These are phyloP conservation scores for Centella asiatica DNA, from an alignment of 129 eudicot species.

Conservation along the genomic window DNA sequence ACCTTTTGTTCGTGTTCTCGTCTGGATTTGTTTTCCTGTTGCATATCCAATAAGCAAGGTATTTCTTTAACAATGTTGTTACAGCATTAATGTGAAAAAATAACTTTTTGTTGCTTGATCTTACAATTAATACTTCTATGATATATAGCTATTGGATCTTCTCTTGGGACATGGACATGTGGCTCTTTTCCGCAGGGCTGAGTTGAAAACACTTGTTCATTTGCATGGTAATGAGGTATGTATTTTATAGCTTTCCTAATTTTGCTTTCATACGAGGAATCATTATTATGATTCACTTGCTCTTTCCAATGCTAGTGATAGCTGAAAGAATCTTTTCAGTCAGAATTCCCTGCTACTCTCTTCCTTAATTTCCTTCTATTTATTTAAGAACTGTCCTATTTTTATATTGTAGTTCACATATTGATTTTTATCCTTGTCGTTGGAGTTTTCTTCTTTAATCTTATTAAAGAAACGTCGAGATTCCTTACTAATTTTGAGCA, in stretches of 20 bases:
- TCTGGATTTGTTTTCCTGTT: constrained; percentile 79
- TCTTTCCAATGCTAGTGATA: no score
- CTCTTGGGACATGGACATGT: constrained; percentile 67
- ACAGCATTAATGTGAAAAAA: no score
- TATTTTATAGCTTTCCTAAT: background rate
- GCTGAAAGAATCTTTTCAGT: no score
- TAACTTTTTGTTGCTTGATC: no score
- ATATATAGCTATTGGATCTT: constrained; percentile 49
- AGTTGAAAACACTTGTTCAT: constrained; percentile 86
- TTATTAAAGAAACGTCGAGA: background rate
- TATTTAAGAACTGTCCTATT: no score
- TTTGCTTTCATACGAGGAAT: background rate
- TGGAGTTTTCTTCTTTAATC: background rate
- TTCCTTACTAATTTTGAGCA: constrained; percentile 15
- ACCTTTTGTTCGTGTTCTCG: constrained; percentile 83
- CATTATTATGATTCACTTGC: no score
- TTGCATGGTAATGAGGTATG: constrained; percentile 86
- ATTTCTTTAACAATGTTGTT: no score
- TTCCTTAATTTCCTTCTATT: no score
- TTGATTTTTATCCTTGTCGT: no score
- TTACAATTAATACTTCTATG: background rate
- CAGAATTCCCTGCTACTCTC: no score
- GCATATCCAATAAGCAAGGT: constrained; percentile 99
- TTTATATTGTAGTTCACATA: no score
- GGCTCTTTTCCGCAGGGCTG: constrained; percentile 90